Conservation (phyloP, 108 stramenopile species). For the Cylindrotheca closterium region DNA sequence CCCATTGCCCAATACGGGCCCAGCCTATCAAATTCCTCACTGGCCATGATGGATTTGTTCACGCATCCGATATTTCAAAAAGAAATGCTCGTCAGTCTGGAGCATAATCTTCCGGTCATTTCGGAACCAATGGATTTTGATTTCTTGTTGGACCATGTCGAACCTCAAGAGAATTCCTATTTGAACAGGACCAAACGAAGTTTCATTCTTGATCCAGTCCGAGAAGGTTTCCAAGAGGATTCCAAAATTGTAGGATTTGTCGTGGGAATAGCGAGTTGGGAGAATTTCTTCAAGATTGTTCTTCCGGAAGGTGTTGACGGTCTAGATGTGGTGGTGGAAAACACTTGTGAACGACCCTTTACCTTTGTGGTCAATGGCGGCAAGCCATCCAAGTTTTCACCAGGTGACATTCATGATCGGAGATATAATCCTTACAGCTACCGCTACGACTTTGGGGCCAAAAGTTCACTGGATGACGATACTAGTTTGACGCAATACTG, state of each 20-base stretch:
- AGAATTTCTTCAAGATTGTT: conserved; percentile 23
- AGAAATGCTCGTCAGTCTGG: conserved; percentile 23
- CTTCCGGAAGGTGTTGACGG: conserved; percentile 11
- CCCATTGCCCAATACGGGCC: conserved; percentile 24
- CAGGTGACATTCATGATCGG: not conserved
- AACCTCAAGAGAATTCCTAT: conserved; percentile 10
- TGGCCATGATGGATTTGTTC: conserved; percentile 17
- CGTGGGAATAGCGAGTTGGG: conserved; percentile 21
- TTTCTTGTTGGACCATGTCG: not conserved
- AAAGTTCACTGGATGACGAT: conserved; percentile 15
- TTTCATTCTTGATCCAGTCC: conserved; percentile 15
- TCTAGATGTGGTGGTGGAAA: conserved; percentile 23
- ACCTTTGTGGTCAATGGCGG: conserved; percentile 17
- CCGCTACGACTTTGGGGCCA: not conserved
- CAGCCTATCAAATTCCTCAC: not conserved
- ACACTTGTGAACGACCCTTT: conserved; percentile 18
- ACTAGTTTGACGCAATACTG: conserved; percentile 15
- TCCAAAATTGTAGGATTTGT: conserved; percentile 23
- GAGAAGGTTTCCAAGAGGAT: conserved; percentile 13
- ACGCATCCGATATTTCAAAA: conserved; percentile 24
- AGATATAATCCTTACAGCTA: not conserved
- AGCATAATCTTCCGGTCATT: conserved; percentile 20
- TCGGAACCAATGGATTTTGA: conserved; percentile 6
- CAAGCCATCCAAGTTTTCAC: not conserved
- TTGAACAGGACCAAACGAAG: conserved; percentile 5